phyloP scores from a whole-genome alignment of 768 basidiomycete genomes.

The Termitomyces titanicus region DNA sequence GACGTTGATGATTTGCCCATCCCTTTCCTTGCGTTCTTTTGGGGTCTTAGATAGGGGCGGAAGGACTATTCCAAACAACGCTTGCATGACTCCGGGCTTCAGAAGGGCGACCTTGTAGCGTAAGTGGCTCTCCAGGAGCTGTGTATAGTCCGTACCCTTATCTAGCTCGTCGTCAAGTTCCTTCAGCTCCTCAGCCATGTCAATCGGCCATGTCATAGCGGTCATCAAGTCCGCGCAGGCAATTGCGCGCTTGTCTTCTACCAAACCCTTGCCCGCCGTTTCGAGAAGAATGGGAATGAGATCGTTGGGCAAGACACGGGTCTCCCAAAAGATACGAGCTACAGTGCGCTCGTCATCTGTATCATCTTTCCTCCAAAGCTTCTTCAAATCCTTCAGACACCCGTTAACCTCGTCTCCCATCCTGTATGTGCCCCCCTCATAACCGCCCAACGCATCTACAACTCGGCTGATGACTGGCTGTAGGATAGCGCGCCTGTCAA shows the following conservation, averaged over 20 bases:
- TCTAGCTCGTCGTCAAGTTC: slow-evolving; percentile 85
- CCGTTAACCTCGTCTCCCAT: slow-evolving; percentile 81
- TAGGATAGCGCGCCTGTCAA: slow-evolving; percentile 52
- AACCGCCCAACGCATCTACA: slow-evolving; percentile 77
- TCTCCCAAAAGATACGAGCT: slow-evolving; percentile 87
- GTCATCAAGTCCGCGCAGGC: slow-evolving; percentile 87
- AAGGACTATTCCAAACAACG: slow-evolving; percentile 70
- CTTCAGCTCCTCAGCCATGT: slow-evolving; percentile 89
- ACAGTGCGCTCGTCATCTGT: slow-evolving; percentile 96
- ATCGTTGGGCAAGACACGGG: slow-evolving; percentile 84
- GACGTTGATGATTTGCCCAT: slow-evolving; percentile 84
- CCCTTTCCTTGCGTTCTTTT: slow-evolving; percentile 72
- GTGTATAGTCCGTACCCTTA: slow-evolving; percentile 85
- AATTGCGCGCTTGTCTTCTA: slow-evolving; percentile 81
- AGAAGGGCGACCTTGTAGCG: slow-evolving; percentile 86
- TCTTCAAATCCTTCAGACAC: slow-evolving; percentile 92
- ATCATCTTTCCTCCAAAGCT: slow-evolving; percentile 94
- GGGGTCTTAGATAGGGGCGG: slow-evolving; percentile 70
- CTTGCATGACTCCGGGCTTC: slow-evolving; percentile 62
- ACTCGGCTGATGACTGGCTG: slow-evolving; percentile 69
- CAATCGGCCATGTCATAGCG: slow-evolving; percentile 99
- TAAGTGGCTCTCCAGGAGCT: slow-evolving; percentile 74
- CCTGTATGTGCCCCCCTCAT: slow-evolving; percentile 62
- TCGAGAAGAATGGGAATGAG: slow-evolving; percentile 80
- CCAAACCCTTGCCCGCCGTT: slow-evolving; percentile 72